A percentile compares a stretch with the other conserved stretches of the same genome.
Evolutionary conservation across 2,329 filamentous ascomycete genomes (phyloP).

Genomic region (Neurospora sp.): DNA sequence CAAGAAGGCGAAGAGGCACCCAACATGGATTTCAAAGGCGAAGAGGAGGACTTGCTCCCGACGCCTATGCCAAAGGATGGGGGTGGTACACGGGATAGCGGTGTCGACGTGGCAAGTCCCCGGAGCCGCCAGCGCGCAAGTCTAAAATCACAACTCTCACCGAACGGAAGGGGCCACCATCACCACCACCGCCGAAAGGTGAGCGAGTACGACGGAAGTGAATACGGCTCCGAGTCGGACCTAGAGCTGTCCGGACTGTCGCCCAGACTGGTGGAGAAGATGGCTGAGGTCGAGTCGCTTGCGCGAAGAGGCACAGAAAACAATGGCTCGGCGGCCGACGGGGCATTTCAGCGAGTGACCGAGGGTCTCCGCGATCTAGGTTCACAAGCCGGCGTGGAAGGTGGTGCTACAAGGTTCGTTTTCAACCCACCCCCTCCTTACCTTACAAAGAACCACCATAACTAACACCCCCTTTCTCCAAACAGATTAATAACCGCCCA

Average conservation of each 20-base stretch:
- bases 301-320: slow-evolving; percentile 56
- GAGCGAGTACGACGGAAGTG: slow-evolving; percentile 61
- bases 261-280: slow-evolving; percentile 54
- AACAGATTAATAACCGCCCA: slow-evolving; percentile 66
- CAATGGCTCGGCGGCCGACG: slow-evolving; percentile 54
- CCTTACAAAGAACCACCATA: neutral
- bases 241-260: slow-evolving; percentile 60
- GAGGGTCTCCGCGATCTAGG: slow-evolving; percentile 62
- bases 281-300: slow-evolving; percentile 62
- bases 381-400: slow-evolving; percentile 62
- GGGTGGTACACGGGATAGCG: slow-evolving; percentile 27
- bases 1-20: slow-evolving; percentile 29
- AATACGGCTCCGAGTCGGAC: slow-evolving; percentile 65
- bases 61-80: slow-evolving; percentile 7
- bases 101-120: slow-evolving; percentile 30
- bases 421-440: neutral
- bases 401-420: slow-evolving; percentile 56
- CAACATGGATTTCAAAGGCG: neutral
- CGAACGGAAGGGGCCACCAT: slow-evolving; percentile 28
- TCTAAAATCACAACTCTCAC: slow-evolving; percentile 32
- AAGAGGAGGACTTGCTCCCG: slow-evolving; percentile 1
- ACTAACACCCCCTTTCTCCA: slow-evolving; percentile 3
- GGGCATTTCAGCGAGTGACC: slow-evolving; percentile 58
- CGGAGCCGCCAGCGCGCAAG: slow-evolving; percentile 20
- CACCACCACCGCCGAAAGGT: slow-evolving; percentile 38